Evolutionary conservation across 179 eudicot genomes (phyloP).

Genomic region (Carnegiea gigantea): DNA sequence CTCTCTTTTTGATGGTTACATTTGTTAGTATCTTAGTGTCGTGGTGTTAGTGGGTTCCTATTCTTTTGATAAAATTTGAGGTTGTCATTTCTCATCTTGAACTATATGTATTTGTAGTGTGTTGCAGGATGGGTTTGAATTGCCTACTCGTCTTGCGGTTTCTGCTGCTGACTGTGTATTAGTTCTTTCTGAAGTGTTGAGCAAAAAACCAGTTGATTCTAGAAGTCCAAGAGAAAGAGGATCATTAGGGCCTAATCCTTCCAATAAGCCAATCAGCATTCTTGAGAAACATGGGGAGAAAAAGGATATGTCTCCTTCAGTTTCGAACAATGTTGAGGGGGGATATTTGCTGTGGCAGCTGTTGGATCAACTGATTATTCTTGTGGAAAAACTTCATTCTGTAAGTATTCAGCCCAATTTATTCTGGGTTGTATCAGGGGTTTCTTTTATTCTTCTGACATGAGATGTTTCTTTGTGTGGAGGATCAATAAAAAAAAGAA

Average conservation of each 20-base stretch:
- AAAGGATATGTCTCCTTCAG: slow-evolving; percentile 36
- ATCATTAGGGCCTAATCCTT: slow-evolving; percentile 21
- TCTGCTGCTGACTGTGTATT: slow-evolving; percentile 80
- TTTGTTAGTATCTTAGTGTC: neutral
- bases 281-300: slow-evolving; percentile 34
- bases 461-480: neutral
- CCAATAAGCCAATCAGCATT: slow-evolving; percentile 29
- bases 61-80: neutral
- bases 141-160: slow-evolving; percentile 83
- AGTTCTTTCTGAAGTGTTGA: slow-evolving; percentile 51
- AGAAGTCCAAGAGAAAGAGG: slow-evolving; percentile 34
- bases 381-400: slow-evolving; percentile 57
- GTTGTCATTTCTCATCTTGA: slow-evolving; percentile 12
- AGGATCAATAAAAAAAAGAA: neutral
- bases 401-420: slow-evolving; percentile 42
- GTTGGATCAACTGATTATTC: slow-evolving; percentile 56
- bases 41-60: neutral
- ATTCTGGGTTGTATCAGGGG: neutral
- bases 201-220: slow-evolving; percentile 39
- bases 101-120: slow-evolving; percentile 41
- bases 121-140: slow-evolving; percentile 71
- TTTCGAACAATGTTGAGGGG: slow-evolving; percentile 38
- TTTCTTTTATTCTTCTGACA: slow-evolving; percentile 1
- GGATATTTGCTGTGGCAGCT: slow-evolving; percentile 64
- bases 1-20: neutral